These are phyloP conservation scores for Thozetella sp. DNA, from an alignment of 495 filamentous ascomycete genomes.

Conservation along the genomic window DNA sequence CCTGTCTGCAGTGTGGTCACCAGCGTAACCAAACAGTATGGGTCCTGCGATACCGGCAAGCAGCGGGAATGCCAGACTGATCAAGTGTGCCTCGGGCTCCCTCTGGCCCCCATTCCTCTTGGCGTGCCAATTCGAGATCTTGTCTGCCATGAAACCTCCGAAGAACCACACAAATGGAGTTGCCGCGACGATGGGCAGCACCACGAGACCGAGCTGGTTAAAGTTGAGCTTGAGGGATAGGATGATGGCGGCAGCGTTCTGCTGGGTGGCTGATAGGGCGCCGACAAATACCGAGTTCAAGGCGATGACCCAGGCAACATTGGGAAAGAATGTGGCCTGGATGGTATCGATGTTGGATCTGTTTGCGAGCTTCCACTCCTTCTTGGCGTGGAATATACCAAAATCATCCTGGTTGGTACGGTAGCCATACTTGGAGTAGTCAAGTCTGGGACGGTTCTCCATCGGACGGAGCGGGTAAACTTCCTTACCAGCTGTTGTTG, in stretches of 20 bases:
- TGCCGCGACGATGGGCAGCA: slow-evolving; percentile 14
- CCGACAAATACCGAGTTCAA: slow-evolving; percentile 17
- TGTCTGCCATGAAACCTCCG: slow-evolving; percentile 15
- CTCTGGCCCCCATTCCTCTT: slow-evolving; percentile 11
- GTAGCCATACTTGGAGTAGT: slow-evolving; percentile 3
- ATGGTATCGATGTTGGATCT: slow-evolving; percentile 13
- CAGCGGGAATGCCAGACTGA: slow-evolving; percentile 14
- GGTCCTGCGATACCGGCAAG: slow-evolving; percentile 15
- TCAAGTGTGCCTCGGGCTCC: slow-evolving; percentile 17
- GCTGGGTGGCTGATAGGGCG: slow-evolving; percentile 8
- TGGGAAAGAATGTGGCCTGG: slow-evolving; percentile 13
- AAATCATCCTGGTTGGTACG: slow-evolving; percentile 7
- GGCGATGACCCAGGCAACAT: slow-evolving; percentile 14
- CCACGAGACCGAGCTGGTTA: slow-evolving; percentile 12
- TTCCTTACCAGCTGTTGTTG: neutral
- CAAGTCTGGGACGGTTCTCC: slow-evolving; percentile 10
- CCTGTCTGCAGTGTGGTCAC: slow-evolving; percentile 5
- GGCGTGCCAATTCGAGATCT: slow-evolving; percentile 12
- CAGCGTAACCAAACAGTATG: slow-evolving; percentile 15
- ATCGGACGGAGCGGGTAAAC: slow-evolving; percentile 4
- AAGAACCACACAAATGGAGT: slow-evolving; percentile 13
- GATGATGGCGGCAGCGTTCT: slow-evolving; percentile 12
- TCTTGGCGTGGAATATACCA: slow-evolving; percentile 8
- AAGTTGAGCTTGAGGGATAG: slow-evolving; percentile 16
- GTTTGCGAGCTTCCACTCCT: slow-evolving; percentile 9